Percentiles rank a stretch among this genome's conserved stretches.
Conservation (phyloP, 2,329 filamentous ascomycete genomes). For the Coleophoma crateriformis region DNA sequence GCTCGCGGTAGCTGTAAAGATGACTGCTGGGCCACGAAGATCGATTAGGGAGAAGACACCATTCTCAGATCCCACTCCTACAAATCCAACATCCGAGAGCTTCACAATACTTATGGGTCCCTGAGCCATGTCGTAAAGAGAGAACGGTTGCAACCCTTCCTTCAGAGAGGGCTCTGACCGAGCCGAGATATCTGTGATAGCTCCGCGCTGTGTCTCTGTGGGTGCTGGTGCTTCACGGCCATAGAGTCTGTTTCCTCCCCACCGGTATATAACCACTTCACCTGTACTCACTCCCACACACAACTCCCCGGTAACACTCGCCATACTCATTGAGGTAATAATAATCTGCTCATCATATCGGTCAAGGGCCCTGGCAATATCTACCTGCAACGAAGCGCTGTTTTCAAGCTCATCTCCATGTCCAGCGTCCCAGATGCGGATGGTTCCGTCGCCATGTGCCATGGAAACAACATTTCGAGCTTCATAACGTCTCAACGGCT, state of each 20-base stretch:
- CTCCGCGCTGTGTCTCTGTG: constrained; percentile 56
- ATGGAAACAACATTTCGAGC: constrained; percentile 79
- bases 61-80: constrained; percentile 78
- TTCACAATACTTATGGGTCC: constrained; percentile 75
- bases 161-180: constrained; percentile 68
- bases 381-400: constrained; percentile 71
- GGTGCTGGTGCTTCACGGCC: constrained; percentile 55
- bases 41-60: constrained; percentile 81
- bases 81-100: constrained; percentile 89
- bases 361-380: constrained; percentile 76
- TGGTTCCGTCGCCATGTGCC: constrained; percentile 82
- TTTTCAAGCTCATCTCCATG: constrained; percentile 95
- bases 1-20: constrained; percentile 66
- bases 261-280: constrained; percentile 83
- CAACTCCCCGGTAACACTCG: constrained; percentile 76
- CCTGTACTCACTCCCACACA: constrained; percentile 75
- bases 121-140: constrained; percentile 77
- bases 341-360: constrained; percentile 67
- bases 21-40: constrained; percentile 78
- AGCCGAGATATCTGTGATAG: constrained; percentile 67
- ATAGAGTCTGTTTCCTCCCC: constrained; percentile 73
- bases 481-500: constrained; percentile 71
- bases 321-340: constrained; percentile 74
- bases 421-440: constrained; percentile 90
- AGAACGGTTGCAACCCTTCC: constrained; percentile 75